Evolutionary conservation across 345 rosid genomes (phyloP).

Genomic region (Eucalyptus regnans): DNA sequence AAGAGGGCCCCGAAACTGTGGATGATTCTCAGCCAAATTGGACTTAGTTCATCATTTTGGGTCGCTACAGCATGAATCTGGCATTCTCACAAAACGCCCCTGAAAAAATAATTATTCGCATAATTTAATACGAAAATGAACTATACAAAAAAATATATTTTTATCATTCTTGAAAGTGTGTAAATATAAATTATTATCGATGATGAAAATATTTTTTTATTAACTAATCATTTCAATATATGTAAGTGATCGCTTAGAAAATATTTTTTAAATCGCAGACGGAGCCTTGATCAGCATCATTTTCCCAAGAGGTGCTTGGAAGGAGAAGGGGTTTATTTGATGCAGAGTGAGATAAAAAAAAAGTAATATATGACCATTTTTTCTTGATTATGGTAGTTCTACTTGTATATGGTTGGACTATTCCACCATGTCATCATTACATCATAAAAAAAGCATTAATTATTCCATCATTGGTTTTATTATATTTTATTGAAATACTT

Average conservation of each 20-base stretch:
- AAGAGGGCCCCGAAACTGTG: background rate
- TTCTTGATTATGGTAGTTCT: background rate
- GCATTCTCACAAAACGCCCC: background rate
- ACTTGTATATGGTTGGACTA: background rate
- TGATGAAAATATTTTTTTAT: background rate
- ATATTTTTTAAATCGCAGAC: background rate
- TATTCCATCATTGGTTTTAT: background rate
- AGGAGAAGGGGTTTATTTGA: too few relatives aligned
- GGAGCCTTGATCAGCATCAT: background rate
- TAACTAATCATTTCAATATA: background rate
- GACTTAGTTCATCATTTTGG: background rate
- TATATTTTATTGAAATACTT: background rate
- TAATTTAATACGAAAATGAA: background rate
- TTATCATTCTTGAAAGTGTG: background rate
- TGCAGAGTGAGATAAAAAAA: background rate
- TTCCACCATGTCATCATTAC: background rate
- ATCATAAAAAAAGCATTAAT: background rate
- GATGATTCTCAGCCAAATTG: background rate
- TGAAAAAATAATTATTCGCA: background rate
- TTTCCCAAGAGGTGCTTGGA: background rate
- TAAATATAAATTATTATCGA: background rate
- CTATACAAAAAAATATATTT: background rate
- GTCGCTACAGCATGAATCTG: background rate
- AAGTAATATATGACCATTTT: background rate
- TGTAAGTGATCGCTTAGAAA: accelerated